Evolutionary conservation across 352 stramenopile genomes (phyloP), one percentile per base, ranked within the genome.

Genomic region (Phytophthora foliorum): DNA sequence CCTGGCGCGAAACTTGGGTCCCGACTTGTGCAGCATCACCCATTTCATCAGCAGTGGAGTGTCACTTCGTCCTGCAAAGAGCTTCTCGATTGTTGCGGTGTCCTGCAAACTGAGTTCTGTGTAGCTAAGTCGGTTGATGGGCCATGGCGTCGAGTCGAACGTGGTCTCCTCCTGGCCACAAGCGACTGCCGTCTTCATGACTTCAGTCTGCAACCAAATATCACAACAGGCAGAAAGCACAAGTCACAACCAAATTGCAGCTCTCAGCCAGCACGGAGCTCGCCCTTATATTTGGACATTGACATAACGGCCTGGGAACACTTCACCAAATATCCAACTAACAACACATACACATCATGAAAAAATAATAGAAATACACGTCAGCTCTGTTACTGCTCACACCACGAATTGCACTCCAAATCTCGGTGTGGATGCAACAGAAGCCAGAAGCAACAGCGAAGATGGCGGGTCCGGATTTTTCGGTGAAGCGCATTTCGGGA

Each of bases 71-170:
- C 42, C n/a, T 17, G 48, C 46, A 36, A 90, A 90, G n/a, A 88
- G 77, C 27, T 82, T 75, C 31, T 88, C 82, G 34, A 92, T 61
- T 4, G 49, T 61, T 3, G 60, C 42, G 1, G 83, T 67, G 42
- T 90, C 84, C 3, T 60, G 34, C 0, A 74, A 54, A 38, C 75
- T 82, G 21, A 90, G 63, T 51, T 92, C 82, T 10, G 85, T 69
- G 51, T 89, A 92, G 66, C 84, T 88, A 38, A 86, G 72, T 5
- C 82, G 81, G 45, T 92, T 92, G 44, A 84, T 86, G 6, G 81
- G 84, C 84, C 84, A 92, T 34, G 63, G 51, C 3, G 60, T 72
- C 16, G 67, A 56, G 24, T 81, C 73, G 16, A 50, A 36, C 0
- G 66, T 75, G 13, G 36, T 25, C 9, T 72, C 57, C 1, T 78